These are phyloP conservation scores for Schizonepeta tenuifolia DNA, from an alignment of 257 asterid species.

Conservation along the genomic window DNA sequence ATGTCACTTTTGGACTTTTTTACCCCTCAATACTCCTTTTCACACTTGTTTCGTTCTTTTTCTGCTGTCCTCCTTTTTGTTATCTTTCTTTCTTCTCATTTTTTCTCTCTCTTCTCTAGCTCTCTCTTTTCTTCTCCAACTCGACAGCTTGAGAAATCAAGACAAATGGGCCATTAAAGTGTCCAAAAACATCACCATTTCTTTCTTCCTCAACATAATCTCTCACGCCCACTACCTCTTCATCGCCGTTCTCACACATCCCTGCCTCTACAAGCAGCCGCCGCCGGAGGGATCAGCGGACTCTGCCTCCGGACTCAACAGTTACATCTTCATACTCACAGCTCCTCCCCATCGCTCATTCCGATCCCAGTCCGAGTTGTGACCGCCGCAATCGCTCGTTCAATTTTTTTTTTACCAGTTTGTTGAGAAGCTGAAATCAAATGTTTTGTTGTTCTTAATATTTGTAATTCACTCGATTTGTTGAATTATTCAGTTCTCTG, in stretches of 20 bases:
- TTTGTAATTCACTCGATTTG: too few species aligned
- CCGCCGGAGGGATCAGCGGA: constrained; percentile 46
- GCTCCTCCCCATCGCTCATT: constrained; percentile 59
- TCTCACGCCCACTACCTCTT: constrained; percentile 47
- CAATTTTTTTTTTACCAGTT: too few species aligned
- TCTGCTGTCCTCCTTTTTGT: too few species aligned
- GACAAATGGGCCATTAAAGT: constrained; percentile 59
- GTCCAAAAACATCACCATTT: constrained; percentile 44
- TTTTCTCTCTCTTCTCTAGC: too few species aligned
- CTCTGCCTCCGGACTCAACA: constrained; percentile 30
- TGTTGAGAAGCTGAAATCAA: too few species aligned
- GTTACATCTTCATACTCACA: constrained; percentile 54
- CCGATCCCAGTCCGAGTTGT: constrained; percentile 61
- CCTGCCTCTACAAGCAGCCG: constrained; percentile 71
- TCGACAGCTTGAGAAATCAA: background rate
- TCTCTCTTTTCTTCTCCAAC: background rate
- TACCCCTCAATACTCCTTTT: too few species aligned
- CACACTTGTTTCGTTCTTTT: too few species aligned
- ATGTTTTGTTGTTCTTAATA: too few species aligned
- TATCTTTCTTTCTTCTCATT: too few species aligned
- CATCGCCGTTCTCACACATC: constrained; percentile 51
- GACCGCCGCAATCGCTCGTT: constrained; percentile 62
- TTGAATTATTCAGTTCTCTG: too few species aligned
- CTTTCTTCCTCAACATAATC: constrained; percentile 45
- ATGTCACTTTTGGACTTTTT: too few species aligned